These are phyloP conservation scores for Wickerhamia fluorescens DNA, from an alignment of 805 yeast species.

Conservation along the genomic window DNA sequence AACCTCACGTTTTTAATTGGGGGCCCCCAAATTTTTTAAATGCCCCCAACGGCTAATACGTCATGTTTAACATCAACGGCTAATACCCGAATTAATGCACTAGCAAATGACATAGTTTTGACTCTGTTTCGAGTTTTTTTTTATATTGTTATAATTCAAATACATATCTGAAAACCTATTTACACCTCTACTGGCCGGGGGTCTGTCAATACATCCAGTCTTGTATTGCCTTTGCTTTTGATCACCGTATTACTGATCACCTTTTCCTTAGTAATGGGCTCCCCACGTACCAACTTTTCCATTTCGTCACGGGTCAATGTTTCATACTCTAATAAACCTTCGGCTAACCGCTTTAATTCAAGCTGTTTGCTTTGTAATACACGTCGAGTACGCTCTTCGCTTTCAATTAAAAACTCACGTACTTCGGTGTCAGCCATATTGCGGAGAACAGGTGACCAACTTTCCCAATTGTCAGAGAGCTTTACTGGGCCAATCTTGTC, in stretches of 20 bases:
- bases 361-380: constrained; percentile 52
- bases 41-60: too few species aligned
- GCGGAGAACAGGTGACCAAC: constrained; percentile 86
- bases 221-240: constrained; percentile 9
- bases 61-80: too few species aligned
- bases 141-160: too few species aligned
- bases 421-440: constrained; percentile 93
- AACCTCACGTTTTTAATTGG: too few species aligned
- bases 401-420: constrained; percentile 59
- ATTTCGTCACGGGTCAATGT: constrained; percentile 89
- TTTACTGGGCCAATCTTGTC: constrained; percentile 88
- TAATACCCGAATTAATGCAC: too few species aligned
- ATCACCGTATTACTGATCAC: constrained; percentile 65
- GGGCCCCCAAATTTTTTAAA: too few species aligned
- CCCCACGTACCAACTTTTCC: constrained; percentile 78
- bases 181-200: too few species aligned
- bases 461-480: constrained; percentile 85
- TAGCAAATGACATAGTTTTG: too few species aligned
- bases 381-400: constrained; percentile 74
- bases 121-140: too few species aligned
- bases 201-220: too few species aligned
- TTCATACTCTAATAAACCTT: constrained; percentile 91
- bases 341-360: constrained; percentile 83
- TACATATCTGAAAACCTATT: too few species aligned
- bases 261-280: constrained; percentile 60